Base-by-base conservation (phyloP, 83 land plant genomes). In the Diphasiastrum complanatum region DNA sequence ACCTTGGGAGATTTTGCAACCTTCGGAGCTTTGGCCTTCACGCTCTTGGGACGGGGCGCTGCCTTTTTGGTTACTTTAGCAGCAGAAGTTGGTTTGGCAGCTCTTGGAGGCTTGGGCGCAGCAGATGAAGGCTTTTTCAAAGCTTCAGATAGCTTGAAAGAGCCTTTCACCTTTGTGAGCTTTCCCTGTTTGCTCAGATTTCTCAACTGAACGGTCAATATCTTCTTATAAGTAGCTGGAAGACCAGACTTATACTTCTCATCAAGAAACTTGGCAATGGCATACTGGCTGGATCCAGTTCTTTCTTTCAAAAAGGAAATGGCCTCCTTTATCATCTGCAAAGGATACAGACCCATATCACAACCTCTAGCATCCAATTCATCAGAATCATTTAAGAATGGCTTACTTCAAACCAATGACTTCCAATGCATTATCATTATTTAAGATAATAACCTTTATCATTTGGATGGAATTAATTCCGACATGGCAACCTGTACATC, bases 301-400 rank as follows among this genome's bases (percentile, higher is more conserved):
- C 72, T 81, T 75, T 87, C 97, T 47, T 84, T 71, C 64, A 90
- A 63, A 0, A 84, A 74, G 61, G 67, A 5, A 20, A 90, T 64
- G 5, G 97, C 97, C 61, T 90, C 97, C 72, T 57, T 79, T 3
- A 87, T 79, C 97, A 90, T 90, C 95, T 90, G 68, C 37, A 51
- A 30, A 31, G 11, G 20, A 25, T 20, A 30, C 41, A 29, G 30
- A 55, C 22, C 1, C 14, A 16, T 16, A 58, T 18, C 3, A 40
- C 57, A 40, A 38, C 8, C 2, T 28, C 26, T 2, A 41, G 63
- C 24, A n/a, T n/a, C n/a, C n/a, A n/a, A n/a, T n/a, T n/a, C n/a
- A n/a, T n/a, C n/a, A n/a, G n/a, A n/a, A n/a, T n/a, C n/a, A n/a
- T n/a, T n/a, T n/a, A n/a, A n/a, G n/a, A n/a, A n/a, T n/a, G n/a